These are phyloP conservation scores for Voacanga thouarsii DNA, from an alignment of 257 asterid genomes.

Conservation along the genomic window DNA sequence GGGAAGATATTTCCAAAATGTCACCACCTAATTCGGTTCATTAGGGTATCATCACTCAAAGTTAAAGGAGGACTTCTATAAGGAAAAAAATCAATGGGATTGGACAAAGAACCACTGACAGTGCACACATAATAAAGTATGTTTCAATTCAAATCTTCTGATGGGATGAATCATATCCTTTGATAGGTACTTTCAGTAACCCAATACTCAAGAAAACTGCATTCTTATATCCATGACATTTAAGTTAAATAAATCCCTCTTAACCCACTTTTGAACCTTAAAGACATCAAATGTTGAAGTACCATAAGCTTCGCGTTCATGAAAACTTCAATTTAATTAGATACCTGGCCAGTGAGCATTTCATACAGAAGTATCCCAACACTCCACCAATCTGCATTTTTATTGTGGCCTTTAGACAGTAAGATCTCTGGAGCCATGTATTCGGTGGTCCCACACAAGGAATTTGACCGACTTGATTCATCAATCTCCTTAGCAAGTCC, in stretches of 20 bases:
- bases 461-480: conserved; percentile 84
- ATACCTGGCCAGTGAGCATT: conserved; percentile 90
- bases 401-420: conserved; percentile 73
- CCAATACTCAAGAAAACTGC: background rate
- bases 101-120: background rate
- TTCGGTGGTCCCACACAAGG: conserved; percentile 91
- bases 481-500: conserved; percentile 91
- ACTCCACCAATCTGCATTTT: conserved; percentile 96
- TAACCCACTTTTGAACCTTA: background rate
- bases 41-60: background rate
- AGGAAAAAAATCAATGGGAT: background rate
- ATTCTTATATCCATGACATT: background rate
- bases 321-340: conserved; percentile 7
- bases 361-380: conserved; percentile 83
- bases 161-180: background rate
- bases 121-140: background rate
- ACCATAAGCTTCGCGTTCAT: background rate
- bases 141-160: background rate
- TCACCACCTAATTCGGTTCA: background rate
- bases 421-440: conserved; percentile 97
- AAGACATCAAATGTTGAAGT: background rate
- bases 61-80: background rate
- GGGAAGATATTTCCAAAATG: background rate
- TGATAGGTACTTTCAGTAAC: background rate
- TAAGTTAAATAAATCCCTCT: background rate